A percentile compares a stretch with the other conserved stretches of the same genome.
These are phyloP conservation scores for Penicillium capsulatum DNA, from an alignment of 2,329 filamentous ascomycete genomes.

Conservation along the genomic window DNA sequence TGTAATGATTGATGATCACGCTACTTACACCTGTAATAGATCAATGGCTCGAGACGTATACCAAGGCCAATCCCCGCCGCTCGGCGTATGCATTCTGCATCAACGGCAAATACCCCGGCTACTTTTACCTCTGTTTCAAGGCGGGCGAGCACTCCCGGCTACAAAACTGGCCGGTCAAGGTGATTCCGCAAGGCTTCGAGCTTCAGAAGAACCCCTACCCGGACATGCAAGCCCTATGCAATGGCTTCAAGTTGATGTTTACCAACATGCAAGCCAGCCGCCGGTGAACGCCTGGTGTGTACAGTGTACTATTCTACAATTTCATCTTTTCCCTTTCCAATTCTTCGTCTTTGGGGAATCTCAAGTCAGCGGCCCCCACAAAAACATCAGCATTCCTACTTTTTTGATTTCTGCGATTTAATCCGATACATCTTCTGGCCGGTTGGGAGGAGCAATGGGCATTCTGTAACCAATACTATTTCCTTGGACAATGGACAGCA, in stretches of 20 bases:
- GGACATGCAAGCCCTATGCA: slow-evolving; percentile 91
- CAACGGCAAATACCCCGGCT: slow-evolving; percentile 84
- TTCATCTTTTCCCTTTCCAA: background rate
- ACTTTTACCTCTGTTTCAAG: slow-evolving; percentile 97
- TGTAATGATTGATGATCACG: no score
- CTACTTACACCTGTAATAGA: no score
- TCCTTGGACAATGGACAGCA: slow-evolving; percentile 14
- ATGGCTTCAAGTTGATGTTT: slow-evolving; percentile 90
- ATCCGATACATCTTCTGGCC: slow-evolving; percentile 21
- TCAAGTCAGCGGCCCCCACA: slow-evolving; percentile 4
- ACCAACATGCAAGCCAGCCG: slow-evolving; percentile 54
- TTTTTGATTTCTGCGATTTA: slow-evolving; percentile 7
- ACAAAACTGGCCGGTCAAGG: slow-evolving; percentile 77
- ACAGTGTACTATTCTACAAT: slow-evolving; percentile 22
- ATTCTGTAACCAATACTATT: slow-evolving; percentile 20
- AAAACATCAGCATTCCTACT: slow-evolving; percentile 9
- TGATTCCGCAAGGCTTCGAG: slow-evolving; percentile 91
- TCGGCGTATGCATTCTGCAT: slow-evolving; percentile 96
- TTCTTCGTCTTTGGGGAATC: background rate
- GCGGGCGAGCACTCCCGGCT: slow-evolving; percentile 70
- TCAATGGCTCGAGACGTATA: slow-evolving; percentile 93
- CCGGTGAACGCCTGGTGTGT: slow-evolving; percentile 23
- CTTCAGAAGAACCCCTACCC: slow-evolving; percentile 84
- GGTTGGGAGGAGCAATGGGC: slow-evolving; percentile 10
- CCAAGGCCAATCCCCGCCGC: slow-evolving; percentile 88